These are phyloP conservation scores for Pestalotiopsis sp. DNA, from an alignment of 2,329 filamentous ascomycete species.

Conservation along the genomic window DNA sequence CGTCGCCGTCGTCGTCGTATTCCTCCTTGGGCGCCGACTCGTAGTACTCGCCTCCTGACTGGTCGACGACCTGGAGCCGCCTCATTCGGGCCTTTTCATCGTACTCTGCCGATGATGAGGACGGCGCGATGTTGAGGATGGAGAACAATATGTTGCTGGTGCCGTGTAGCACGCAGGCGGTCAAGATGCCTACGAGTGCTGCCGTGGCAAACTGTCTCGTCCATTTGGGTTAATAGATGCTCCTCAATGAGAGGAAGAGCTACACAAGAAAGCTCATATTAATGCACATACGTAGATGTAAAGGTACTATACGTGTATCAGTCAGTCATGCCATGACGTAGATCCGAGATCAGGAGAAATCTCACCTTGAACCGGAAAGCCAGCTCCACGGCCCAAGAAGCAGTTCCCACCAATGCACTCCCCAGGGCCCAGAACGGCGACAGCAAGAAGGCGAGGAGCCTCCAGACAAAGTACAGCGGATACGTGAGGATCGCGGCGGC, in stretches of 20 bases:
- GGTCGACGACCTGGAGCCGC: neutral
- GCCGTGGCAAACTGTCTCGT: constrained; percentile 29
- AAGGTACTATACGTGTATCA: constrained; percentile 26
- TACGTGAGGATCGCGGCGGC: constrained; percentile 31
- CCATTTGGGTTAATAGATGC: neutral
- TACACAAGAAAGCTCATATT: neutral
- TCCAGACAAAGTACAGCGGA: constrained; percentile 27
- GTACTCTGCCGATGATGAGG: neutral
- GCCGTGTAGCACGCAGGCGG: constrained; percentile 28
- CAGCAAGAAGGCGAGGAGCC: constrained; percentile 28
- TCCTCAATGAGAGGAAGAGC: no score
- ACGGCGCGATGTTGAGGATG: constrained; percentile 24
- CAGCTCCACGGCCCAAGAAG: constrained; percentile 22
- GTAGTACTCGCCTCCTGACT: constrained; percentile 12
- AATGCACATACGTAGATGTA: constrained; percentile 33
- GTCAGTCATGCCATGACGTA: neutral
- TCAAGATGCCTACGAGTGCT: constrained; percentile 29
- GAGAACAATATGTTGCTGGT: constrained; percentile 31
- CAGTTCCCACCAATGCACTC: constrained; percentile 16
- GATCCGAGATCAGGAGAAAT: neutral
- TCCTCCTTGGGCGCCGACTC: constrained; percentile 5
- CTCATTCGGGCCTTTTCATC: neutral
- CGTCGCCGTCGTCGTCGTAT: constrained; percentile 7
- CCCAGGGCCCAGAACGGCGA: constrained; percentile 29
- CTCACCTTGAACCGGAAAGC: constrained; percentile 31